Evolutionary conservation across 495 filamentous ascomycete genomes (phyloP), one percentile per base, ranked within the genome.

Genomic region (Penicillium cosmopolitanum): DNA sequence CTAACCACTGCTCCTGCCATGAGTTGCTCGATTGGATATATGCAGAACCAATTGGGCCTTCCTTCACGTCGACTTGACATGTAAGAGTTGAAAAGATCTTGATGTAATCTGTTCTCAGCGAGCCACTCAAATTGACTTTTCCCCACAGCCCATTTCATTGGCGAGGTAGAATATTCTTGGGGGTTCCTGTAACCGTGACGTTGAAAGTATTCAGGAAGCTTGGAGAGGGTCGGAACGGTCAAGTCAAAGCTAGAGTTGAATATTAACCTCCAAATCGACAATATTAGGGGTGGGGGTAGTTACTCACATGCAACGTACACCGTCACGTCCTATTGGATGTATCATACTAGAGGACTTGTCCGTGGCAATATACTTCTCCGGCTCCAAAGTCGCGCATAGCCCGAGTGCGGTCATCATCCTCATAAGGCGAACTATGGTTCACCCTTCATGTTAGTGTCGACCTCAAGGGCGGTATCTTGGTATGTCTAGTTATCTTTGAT

Each of bases 11-110:
- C 70, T 1, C 66, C 48, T 6, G 67, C 31, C 0, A 81, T 66
- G 1, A 71, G 65, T 18, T 76, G 66, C 36, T 67, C 51, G 0
- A 81, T 62, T 11, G 80, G 77, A 52, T 76, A 81, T 59, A 78
- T 72, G 35, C 66, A 68, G 0, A 77, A 66, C 79, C 77, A 82
- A 4, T 62, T 67, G 8, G 77, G 72, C 1, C 71, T 70, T 0
- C 76, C 79, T 1, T 70, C 63, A 8, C 66, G 61, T 55, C 75
- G 76, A 25, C 69, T 78, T 15, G 61, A 65, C 77, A 81, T 80
- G 59, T 77, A 72, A 33, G 68, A 56, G 58, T 73, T 78, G 62
- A 82, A 81, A 10, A 55, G 34, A 54, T 18, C 23, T 33, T 50
- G 58, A 15, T 61, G 53, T 10, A 34, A 9, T 35, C 56, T 61